A percentile compares a stretch with the other conserved stretches of the same genome.
These are phyloP conservation scores for Solanum ahanhuiri DNA, from an alignment of 257 asterid species.

Conservation along the genomic window DNA sequence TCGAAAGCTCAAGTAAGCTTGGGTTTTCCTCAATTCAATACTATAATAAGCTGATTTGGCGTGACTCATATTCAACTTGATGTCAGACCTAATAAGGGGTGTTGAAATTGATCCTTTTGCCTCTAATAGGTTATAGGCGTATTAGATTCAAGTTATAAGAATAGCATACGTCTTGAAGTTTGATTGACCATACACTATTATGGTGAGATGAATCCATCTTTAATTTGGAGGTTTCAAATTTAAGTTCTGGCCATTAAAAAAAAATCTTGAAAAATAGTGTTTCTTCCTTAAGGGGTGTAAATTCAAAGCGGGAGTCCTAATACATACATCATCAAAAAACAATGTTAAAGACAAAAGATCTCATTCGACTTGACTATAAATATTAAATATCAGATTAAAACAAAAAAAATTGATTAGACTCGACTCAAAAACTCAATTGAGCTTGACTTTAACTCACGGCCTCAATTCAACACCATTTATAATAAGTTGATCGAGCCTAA, in stretches of 20 bases:
- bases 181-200: not conserved
- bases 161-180: not conserved
- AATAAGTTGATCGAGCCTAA: not conserved
- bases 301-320: not conserved
- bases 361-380: not conserved
- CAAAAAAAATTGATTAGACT: not conserved
- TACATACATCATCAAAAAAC: not conserved
- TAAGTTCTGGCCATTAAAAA: accelerated
- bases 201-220: not conserved
- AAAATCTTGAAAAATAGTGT: not conserved
- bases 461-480: not conserved
- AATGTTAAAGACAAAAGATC: not conserved
- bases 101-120: not conserved
- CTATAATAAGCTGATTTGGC: not conserved
- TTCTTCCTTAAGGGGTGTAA: too few relatives aligned
- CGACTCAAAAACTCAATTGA: not conserved
- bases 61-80: not conserved
- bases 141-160: not conserved
- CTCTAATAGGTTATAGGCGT: not conserved
- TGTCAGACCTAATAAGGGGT: not conserved
- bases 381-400: not conserved
- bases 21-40: not conserved
- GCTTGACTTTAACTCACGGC: not conserved
- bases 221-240: not conserved
- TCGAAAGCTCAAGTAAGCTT: not conserved